phyloP scores from a whole-genome alignment of 2,329 filamentous ascomycete genomes.

The Dactylella cylindrospora region DNA sequence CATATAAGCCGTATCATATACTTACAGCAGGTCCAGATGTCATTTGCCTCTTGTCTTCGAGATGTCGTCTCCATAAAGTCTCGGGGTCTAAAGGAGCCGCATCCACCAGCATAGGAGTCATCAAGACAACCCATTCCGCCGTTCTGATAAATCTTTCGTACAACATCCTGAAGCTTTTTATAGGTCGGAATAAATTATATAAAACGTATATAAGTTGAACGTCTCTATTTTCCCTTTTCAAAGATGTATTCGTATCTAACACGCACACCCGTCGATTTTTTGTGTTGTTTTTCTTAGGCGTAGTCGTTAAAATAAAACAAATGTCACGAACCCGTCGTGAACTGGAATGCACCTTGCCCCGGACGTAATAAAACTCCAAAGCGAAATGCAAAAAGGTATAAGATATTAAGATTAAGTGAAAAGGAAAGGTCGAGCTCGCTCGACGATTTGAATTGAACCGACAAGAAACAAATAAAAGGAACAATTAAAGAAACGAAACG shows the following conservation, averaged over 20 bases:
- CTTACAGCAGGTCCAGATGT: no score
- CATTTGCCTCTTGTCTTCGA: no score
- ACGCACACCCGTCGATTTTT: no score
- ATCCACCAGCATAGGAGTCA: conserved; percentile 8
- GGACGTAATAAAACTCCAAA: neutral
- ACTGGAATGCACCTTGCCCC: neutral
- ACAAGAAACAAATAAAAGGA: neutral
- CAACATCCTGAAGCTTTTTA: conserved; percentile 11
- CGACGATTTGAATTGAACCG: neutral
- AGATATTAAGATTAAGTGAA: neutral
- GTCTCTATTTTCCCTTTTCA: conserved; percentile 3
- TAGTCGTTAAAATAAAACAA: no score
- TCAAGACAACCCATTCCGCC: conserved; percentile 7
- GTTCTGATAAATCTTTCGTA: conserved; percentile 5
- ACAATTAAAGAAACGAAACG: neutral
- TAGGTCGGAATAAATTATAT: conserved; percentile 1
- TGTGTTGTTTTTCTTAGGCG: no score
- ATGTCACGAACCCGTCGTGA: conserved; percentile 40
- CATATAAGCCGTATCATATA: no score
- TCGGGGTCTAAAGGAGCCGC: conserved; percentile 15
- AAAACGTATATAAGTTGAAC: neutral
- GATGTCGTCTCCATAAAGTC: neutral
- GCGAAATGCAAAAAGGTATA: neutral
- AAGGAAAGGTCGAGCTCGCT: neutral
- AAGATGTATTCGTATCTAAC: conserved; percentile 5